These are phyloP conservation scores for Hypoxylon sp. DNA, from an alignment of 2,329 filamentous ascomycete species.

Conservation along the genomic window DNA sequence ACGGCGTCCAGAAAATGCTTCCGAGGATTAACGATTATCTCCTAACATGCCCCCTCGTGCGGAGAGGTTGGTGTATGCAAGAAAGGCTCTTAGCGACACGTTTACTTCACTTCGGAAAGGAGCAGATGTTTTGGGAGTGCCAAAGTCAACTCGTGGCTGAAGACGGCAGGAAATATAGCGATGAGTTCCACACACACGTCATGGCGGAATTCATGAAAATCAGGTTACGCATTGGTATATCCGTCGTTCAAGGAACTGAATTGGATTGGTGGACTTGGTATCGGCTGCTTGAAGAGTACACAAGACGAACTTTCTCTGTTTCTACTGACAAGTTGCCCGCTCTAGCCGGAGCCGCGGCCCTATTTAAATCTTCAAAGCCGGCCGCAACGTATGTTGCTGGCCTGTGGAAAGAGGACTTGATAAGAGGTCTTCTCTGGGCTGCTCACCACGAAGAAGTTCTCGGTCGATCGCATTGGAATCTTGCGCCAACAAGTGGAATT, in stretches of 20 bases:
- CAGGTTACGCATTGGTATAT: constrained; percentile 30
- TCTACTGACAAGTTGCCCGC: constrained; percentile 43
- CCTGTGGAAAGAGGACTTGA: constrained; percentile 45
- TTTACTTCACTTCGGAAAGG: constrained; percentile 38
- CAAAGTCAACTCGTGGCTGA: constrained; percentile 31
- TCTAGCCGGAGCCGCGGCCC: constrained; percentile 38
- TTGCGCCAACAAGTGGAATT: constrained; percentile 23
- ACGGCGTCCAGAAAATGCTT: constrained; percentile 41
- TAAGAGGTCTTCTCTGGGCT: constrained; percentile 39
- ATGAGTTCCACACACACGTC: constrained; percentile 27
- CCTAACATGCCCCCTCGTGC: constrained; percentile 24
- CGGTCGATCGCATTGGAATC: constrained; percentile 38
- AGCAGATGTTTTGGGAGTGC: constrained; percentile 44
- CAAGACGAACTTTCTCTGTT: constrained; percentile 35
- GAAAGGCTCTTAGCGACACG: constrained; percentile 38
- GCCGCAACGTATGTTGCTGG: constrained; percentile 42
- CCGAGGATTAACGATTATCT: constrained; percentile 37
- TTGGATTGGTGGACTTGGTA: constrained; percentile 38
- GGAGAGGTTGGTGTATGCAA: constrained; percentile 44
- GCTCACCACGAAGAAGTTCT: constrained; percentile 38
- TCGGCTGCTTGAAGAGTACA: constrained; percentile 41
- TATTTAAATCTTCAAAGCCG: constrained; percentile 30
- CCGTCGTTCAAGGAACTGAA: constrained; percentile 14
- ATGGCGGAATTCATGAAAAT: constrained; percentile 35
- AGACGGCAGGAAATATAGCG: constrained; percentile 23